Evolutionary conservation across 2,329 filamentous ascomycete genomes (phyloP).

Genomic region (Clathrospora elynae): DNA sequence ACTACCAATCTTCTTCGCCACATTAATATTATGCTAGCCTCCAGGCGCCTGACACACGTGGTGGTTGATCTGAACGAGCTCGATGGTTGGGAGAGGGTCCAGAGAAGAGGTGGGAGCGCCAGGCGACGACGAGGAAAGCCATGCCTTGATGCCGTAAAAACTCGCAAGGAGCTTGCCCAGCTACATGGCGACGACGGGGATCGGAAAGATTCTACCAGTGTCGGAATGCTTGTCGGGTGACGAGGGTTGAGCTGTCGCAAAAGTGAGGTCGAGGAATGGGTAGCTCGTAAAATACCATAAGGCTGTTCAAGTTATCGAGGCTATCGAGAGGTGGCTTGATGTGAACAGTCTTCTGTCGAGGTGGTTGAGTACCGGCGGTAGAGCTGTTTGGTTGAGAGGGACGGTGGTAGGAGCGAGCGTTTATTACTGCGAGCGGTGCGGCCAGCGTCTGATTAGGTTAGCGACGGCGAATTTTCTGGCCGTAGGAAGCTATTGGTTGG

Average conservation of each 20-base stretch:
- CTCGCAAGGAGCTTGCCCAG: constrained; percentile 1
- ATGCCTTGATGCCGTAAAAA: constrained; percentile 2
- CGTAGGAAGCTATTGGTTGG: not conserved
- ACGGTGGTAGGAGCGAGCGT: not conserved
- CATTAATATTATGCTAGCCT: constrained; percentile 8
- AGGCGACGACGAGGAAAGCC: not conserved
- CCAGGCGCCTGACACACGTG: constrained; percentile 1
- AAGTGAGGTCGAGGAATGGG: too few relatives aligned
- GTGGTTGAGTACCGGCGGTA: not conserved
- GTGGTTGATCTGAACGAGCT: constrained; percentile 1
- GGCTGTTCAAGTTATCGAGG: too few relatives aligned
- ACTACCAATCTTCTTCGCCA: constrained; percentile 10
- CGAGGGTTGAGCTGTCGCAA: too few relatives aligned
- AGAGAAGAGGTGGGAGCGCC: too few relatives aligned
- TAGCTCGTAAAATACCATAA: too few relatives aligned
- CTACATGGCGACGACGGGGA: constrained; percentile 6
- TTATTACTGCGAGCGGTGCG: not conserved
- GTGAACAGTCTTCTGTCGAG: not conserved
- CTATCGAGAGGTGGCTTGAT: too few relatives aligned
- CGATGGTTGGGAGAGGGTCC: not conserved
- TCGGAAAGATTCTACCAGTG: not conserved
- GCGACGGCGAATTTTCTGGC: constrained; percentile 1
- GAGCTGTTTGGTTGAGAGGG: not conserved
- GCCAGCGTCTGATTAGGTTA: not conserved
- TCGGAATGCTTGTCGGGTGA: too few relatives aligned